Conservation (phyloP, 2,329 filamentous ascomycete species). For the Berkeleyomyces basicola region DNA sequence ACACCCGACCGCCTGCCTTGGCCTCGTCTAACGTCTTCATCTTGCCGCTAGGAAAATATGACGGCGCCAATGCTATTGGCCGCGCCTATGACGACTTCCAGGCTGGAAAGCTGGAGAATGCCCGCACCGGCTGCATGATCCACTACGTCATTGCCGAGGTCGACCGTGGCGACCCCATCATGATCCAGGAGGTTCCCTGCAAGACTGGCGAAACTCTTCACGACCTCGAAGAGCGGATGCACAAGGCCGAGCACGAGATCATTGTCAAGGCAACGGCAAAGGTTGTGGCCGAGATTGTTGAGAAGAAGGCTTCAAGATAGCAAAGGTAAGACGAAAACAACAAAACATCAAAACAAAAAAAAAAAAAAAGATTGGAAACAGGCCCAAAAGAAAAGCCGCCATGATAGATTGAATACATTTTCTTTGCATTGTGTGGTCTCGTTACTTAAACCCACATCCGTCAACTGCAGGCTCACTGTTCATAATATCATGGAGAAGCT, state of each 20-base stretch:
- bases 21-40: neutral
- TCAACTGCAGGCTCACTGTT: neutral
- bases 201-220: constrained; percentile 46
- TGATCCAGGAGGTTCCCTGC: constrained; percentile 51
- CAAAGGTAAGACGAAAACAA: neutral
- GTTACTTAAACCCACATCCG: neutral
- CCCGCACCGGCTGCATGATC: constrained; percentile 71
- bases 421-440: neutral
- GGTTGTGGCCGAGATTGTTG: constrained; percentile 26
- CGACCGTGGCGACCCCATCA: constrained; percentile 59
- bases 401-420: neutral
- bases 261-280: constrained; percentile 58
- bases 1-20: no score
- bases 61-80: constrained; percentile 62
- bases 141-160: constrained; percentile 72
- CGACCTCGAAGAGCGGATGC: constrained; percentile 55
- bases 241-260: constrained; percentile 57
- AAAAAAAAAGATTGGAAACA: neutral
- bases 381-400: no score
- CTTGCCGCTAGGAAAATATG: constrained; percentile 42
- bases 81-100: constrained; percentile 60
- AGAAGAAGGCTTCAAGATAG: constrained; percentile 10
- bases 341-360: neutral
- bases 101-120: constrained; percentile 43
- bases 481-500: constrained; percentile 1